These are phyloP conservation scores for Terfezia claveryi DNA, from an alignment of 495 filamentous ascomycete species.

Conservation along the genomic window DNA sequence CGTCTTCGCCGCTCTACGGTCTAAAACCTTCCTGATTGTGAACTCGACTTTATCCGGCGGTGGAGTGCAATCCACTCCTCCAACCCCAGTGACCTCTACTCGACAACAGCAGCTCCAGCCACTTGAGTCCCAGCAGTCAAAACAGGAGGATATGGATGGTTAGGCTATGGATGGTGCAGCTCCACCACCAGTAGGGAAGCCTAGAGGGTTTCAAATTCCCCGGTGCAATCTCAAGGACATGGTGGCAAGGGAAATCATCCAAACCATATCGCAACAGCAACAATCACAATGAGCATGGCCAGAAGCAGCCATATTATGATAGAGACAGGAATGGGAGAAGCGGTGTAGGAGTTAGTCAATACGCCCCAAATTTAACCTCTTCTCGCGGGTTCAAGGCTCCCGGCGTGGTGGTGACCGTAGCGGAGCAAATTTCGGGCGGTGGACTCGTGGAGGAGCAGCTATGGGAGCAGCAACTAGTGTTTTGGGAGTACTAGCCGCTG, in stretches of 20 bases:
- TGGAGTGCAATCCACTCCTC: slow-evolving; percentile 8
- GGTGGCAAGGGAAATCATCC: neutral
- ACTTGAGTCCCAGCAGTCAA: too few relatives aligned
- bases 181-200: slow-evolving; percentile 8
- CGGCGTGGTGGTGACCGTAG: slow-evolving; percentile 39
- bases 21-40: slow-evolving; percentile 37
- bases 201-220: slow-evolving; percentile 18
- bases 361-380: slow-evolving; percentile 17
- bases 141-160: too few relatives aligned
- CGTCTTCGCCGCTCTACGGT: slow-evolving; percentile 49
- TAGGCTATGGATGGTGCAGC: too few relatives aligned
- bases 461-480: neutral
- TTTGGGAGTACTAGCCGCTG: slow-evolving; percentile 11
- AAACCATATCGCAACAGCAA: too few relatives aligned
- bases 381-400: slow-evolving; percentile 41
- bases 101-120: slow-evolving; percentile 3
- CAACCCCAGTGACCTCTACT: slow-evolving; percentile 5
- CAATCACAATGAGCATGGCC: slow-evolving; percentile 6
- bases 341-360: slow-evolving; percentile 21
- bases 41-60: slow-evolving; percentile 22
- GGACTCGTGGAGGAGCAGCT: slow-evolving; percentile 12
- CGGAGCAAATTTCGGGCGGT: slow-evolving; percentile 24
- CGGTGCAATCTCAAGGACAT: neutral
- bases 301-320: slow-evolving; percentile 24
- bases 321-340: slow-evolving; percentile 20